These are phyloP conservation scores for Solanum ahanhuiri DNA, from an alignment of 257 asterid species.

Conservation along the genomic window DNA sequence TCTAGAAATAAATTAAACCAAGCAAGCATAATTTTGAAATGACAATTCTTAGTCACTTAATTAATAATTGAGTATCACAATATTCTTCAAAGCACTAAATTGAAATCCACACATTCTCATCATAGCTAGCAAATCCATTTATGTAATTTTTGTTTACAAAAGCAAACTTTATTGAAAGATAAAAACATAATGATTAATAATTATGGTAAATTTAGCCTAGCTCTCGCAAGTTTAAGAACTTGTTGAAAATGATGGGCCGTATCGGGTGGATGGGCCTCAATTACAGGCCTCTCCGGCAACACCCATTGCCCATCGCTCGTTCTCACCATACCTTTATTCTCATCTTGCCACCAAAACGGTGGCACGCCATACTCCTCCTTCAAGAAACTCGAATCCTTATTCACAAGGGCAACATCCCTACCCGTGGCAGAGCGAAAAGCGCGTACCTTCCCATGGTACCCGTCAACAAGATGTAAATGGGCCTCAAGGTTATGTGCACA, in stretches of 20 bases:
- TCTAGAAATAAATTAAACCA: background rate
- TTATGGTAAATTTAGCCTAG: conserved; percentile 14
- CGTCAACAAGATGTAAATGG: conserved; percentile 55
- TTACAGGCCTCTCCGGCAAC: conserved; percentile 49
- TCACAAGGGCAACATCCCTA: conserved; percentile 61
- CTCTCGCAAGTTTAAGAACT: conserved; percentile 46
- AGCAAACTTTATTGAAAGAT: background rate
- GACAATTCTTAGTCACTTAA: background rate
- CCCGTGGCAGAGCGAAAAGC: conserved; percentile 18
- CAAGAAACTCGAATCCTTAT: conserved; percentile 51
- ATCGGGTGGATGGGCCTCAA: conserved; percentile 68
- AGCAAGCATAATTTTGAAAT: background rate
- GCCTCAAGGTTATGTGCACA: conserved; percentile 62
- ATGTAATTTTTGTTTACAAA: background rate
- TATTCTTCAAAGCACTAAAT: background rate
- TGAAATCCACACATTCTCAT: background rate
- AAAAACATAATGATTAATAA: background rate
- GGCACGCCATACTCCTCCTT: conserved; percentile 44
- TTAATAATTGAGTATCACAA: background rate
- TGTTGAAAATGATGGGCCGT: conserved; percentile 73
- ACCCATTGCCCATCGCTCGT: conserved; percentile 50
- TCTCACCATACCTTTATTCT: conserved; percentile 72
- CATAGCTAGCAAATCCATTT: background rate
- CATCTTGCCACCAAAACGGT: conserved; percentile 73
- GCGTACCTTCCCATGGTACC: conserved; percentile 39